Conservation (phyloP, 139 green algal species). For the Coccomyxa sp. region DNA sequence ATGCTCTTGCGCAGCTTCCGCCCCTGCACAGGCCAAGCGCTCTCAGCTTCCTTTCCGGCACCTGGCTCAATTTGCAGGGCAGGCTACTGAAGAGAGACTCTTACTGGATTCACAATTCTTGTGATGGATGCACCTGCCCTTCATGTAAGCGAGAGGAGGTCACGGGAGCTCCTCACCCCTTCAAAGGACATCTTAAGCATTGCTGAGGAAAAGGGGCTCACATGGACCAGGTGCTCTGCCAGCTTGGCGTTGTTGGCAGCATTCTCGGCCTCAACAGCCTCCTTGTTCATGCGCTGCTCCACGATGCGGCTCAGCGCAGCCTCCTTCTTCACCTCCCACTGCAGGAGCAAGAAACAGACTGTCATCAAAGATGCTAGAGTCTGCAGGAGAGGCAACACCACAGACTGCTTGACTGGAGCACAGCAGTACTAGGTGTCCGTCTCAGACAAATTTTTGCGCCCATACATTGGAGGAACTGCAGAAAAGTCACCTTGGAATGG, state of each 20-base stretch:
- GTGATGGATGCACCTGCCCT: not conserved
- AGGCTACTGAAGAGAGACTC: not conserved
- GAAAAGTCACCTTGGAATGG: no score
- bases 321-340: slow-evolving; percentile 66
- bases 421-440: no score
- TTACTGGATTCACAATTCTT: not conserved
- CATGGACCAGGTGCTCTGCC: slow-evolving; percentile 67
- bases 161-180: not conserved
- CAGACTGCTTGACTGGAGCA: no score
- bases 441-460: no score
- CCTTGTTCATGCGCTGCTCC: slow-evolving; percentile 66
- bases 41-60: not conserved
- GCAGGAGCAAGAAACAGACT: slow-evolving; percentile 7
- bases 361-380: no score
- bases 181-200: not conserved
- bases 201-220: slow-evolving; percentile 15
- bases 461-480: no score
- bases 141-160: not conserved
- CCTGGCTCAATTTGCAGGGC: not conserved
- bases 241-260: slow-evolving; percentile 54
- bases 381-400: no score
- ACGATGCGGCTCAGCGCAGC: slow-evolving; percentile 66
- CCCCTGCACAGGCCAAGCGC: slow-evolving; percentile 13
- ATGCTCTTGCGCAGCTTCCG: slow-evolving; percentile 34
- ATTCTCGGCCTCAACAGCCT: slow-evolving; percentile 73